Evolutionary conservation across 2,329 filamentous ascomycete genomes (phyloP).

Genomic region (Aspergillus vadensis): DNA sequence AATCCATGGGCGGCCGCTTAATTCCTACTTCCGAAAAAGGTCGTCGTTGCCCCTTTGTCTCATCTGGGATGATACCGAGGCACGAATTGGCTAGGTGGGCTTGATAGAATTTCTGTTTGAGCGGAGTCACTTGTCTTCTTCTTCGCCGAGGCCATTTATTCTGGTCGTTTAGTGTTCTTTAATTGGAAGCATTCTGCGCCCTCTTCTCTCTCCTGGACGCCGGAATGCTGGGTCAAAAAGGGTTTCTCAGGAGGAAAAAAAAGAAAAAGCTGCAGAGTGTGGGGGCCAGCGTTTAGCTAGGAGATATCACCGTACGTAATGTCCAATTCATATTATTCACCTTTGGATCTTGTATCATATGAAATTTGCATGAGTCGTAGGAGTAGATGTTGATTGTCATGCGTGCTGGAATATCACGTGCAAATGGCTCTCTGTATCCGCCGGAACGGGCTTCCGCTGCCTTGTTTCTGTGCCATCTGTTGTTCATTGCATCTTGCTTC

Average conservation of each 20-base stretch:
- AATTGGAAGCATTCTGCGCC: conserved; percentile 8
- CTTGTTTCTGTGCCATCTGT: background rate
- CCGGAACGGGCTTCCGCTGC: conserved; percentile 4
- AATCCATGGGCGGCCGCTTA: background rate
- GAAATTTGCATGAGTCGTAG: background rate
- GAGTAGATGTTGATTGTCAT: background rate
- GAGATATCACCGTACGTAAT: conserved; percentile 12
- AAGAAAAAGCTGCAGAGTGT: background rate
- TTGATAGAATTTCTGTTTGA: conserved; percentile 21
- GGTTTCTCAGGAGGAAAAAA: conserved; percentile 2
- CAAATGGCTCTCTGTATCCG: background rate
- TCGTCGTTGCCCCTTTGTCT: conserved; percentile 9
- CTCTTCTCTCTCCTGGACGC: conserved; percentile 2
- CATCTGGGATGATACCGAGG: conserved; percentile 10
- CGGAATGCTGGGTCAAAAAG: conserved; percentile 6
- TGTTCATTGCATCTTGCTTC: background rate
- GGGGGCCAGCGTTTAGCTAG: background rate
- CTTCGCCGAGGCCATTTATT: background rate
- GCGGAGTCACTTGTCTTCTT: conserved; percentile 8
- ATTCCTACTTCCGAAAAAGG: background rate
- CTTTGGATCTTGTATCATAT: background rate
- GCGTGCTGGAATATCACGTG: background rate
- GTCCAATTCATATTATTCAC: background rate
- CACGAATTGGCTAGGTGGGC: conserved; percentile 9
- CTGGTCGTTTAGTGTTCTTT: conserved; percentile 11